These are phyloP conservation scores for Penicillium chermesinum DNA, from an alignment of 495 filamentous ascomycete species.

Conservation along the genomic window DNA sequence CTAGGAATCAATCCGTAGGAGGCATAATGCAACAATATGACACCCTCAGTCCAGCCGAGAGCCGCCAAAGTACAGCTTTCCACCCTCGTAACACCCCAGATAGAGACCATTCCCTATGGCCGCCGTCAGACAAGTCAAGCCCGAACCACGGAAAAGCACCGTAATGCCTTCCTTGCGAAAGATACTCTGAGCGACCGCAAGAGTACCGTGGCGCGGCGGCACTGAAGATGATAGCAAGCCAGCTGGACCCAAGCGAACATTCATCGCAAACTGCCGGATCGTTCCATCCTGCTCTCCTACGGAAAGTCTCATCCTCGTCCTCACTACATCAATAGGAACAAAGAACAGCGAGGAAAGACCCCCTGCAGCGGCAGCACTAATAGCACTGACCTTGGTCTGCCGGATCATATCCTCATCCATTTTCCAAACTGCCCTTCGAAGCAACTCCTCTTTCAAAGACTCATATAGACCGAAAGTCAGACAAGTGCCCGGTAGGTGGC, in stretches of 20 bases:
- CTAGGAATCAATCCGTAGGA: not conserved
- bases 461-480: slow-evolving; percentile 11
- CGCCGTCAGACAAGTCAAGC: slow-evolving; percentile 7
- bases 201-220: not conserved
- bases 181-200: slow-evolving; percentile 4
- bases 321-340: slow-evolving; percentile 11
- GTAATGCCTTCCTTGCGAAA: slow-evolving; percentile 7
- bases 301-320: slow-evolving; percentile 9
- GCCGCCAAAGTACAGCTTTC: slow-evolving; percentile 2
- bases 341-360: slow-evolving; percentile 8
- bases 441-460: slow-evolving; percentile 7
- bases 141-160: slow-evolving; percentile 9
- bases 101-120: slow-evolving; percentile 7
- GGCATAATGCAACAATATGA: no score
- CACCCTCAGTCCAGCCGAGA: not conserved
- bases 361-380: slow-evolving; percentile 5
- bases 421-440: not conserved
- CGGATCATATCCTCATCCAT: not conserved
- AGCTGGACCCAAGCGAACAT: not conserved
- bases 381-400: slow-evolving; percentile 3
- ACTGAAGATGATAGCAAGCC: not conserved
- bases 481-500: slow-evolving; percentile 9
- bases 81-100: slow-evolving; percentile 11
- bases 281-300: not conserved
- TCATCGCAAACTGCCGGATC: not conserved